phyloP scores from a whole-genome alignment of 2,329 filamentous ascomycete genomes.

The Fusarium camptoceras region DNA sequence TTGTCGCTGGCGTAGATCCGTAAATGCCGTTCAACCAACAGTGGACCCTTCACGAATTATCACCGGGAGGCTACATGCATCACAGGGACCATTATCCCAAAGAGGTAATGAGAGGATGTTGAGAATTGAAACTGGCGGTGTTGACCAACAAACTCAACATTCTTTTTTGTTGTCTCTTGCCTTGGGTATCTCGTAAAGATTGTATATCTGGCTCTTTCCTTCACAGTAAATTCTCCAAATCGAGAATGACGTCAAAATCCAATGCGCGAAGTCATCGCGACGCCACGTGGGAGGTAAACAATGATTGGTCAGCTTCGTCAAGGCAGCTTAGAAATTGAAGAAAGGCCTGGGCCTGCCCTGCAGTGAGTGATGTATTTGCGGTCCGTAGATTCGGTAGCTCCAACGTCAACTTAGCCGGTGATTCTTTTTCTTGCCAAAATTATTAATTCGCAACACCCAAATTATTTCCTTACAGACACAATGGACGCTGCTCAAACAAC shows the following conservation, averaged over 20 bases:
- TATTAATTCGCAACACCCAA: conserved; percentile 35
- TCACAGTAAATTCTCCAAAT: not conserved
- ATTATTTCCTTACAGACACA: conserved; percentile 27
- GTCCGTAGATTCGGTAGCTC: conserved; percentile 9
- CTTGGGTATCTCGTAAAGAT: not conserved
- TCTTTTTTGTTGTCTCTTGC: not conserved
- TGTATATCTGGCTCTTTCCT: not conserved
- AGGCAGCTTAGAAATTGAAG: conserved; percentile 50
- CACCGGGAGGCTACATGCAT: conserved; percentile 14
- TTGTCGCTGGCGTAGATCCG: conserved; percentile 29
- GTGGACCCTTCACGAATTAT: conserved; percentile 3
- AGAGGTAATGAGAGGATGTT: not conserved
- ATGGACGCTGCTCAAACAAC: conserved; percentile 50
- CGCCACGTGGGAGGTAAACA: conserved; percentile 46
- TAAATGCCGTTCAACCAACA: conserved; percentile 1
- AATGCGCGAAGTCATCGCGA: conserved; percentile 38
- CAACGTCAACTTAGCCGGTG: conserved; percentile 20
- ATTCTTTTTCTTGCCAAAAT: conserved; percentile 25
- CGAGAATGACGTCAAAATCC: conserved; percentile 46
- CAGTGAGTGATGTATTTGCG: conserved; percentile 10
- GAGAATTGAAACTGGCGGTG: not conserved
- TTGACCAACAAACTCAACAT: not conserved
- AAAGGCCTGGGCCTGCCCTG: conserved; percentile 24
- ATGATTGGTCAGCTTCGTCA: conserved; percentile 46
- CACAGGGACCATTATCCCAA: conserved; percentile 19